Base-by-base conservation (phyloP, 495 filamentous ascomycete genomes). In the Penicillium ochrochloron region DNA sequence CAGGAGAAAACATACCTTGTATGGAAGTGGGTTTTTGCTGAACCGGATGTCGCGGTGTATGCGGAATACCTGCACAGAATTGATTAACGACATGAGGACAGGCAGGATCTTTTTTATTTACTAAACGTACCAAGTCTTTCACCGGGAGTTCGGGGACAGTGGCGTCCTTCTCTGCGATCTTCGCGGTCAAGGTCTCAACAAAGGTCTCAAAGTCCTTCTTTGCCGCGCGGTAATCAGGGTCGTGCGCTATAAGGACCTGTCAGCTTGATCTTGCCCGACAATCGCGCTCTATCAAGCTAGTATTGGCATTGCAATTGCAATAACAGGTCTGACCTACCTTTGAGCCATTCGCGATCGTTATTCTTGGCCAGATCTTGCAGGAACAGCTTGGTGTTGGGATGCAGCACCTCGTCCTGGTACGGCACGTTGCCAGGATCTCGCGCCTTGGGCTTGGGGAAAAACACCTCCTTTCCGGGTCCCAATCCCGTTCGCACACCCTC, bases 1-100 rank as follows among this genome's bases (percentile, higher is more conserved):
- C 79, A 58, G 37, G 21, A 21, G 9, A 12, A 21, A 5, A 42
- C 56, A 68, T 80, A 90, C 90, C 83, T 95, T 96, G 75, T 97
- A 97, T 1, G 92, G 92, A 2, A 92, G 93, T 35, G 84, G 90
- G 66, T 96, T 89, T 25, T 90, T 85, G 72, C 80, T 88, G 72
- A 94, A 94, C 21, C 91, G 80, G 25, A 93, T 82, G 71, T 96
- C 93, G 55, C 92, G 82, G 70, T 97, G 92, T 51, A 97, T 94
- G 46, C 93, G 86, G 68, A 94, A 95, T 27, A 93, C 83, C 83
- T 88, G 42, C 10, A 27, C 17, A 17, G 19, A 3, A 56, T 56
- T 56, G 50, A 51, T 46, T 50, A 64, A 29, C 19, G n/a, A 37
- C 14, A 34, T 7, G 50, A 54, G 23, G 5, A n/a, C 27, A 35